Base-by-base conservation (phyloP, 345 rosid species). In the Camelina neglecta region DNA sequence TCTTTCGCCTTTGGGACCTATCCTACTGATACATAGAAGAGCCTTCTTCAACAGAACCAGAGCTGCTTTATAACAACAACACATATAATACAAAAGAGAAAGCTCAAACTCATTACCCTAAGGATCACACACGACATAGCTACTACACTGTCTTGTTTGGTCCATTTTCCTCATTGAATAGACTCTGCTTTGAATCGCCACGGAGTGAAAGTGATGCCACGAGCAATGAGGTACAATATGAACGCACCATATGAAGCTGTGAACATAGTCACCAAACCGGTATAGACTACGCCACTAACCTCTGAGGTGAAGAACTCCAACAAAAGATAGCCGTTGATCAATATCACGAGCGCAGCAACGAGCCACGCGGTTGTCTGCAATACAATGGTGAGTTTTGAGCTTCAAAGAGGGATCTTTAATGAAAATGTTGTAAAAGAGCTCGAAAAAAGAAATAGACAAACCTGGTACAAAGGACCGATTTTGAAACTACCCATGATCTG, bases 251-350 rank as follows among this genome's bases (percentile, higher is more conserved):
- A 94, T 13, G 85, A 87, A 26, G 76, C 80, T 0, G 90, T 89
- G 57, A 88, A 83, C 61, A 44, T 57, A 11, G 59, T 73, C 57
- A 90, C 80, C 1, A 73, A 58, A 11, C 75, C 72, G 1, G 91
- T 58, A 20, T 85, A 79, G 33, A 65, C 3, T 8, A 84, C 35
- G 13, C 96, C 88, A 36, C 60, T 75, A 64, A 85, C 97, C 81
- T 90, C 97, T 1, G 63, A 60, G 64, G 85, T 72, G 84, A 90
- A 90, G 79, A 92, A 90, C 64, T 94, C 97, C 15, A 86, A 23
- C 78, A 94, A 56, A 20, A 94, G 97, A 75, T 94, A 94, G 3
- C 92, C 93, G 13, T 94, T 94, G 73, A 94, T 94, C 75, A 88
- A 72, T 1, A 94, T 94, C 87, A 94, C 97, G 24, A 94, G 72